phyloP scores from a whole-genome alignment of 2,329 filamentous ascomycete species.

The Lomentospora prolificans region DNA sequence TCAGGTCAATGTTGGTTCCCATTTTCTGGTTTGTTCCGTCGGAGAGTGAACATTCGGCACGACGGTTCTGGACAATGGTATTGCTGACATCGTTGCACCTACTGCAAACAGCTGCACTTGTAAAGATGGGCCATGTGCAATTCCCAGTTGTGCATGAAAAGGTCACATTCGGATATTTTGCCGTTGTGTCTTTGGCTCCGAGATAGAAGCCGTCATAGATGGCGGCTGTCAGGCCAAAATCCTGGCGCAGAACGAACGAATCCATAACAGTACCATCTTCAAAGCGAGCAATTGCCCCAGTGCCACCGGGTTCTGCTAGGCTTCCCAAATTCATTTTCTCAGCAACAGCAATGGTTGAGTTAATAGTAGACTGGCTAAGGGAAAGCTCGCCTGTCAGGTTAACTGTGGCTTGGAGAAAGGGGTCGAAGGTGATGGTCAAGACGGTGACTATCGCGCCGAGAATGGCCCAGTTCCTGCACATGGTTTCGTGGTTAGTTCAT shows the following conservation, averaged over 20 bases:
- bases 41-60: neutral
- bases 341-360: neutral
- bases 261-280: neutral
- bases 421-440: neutral
- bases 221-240: constrained; percentile 1
- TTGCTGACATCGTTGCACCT: neutral
- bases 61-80: neutral
- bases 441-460: neutral
- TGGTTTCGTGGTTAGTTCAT: too few species aligned
- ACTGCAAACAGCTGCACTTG: neutral
- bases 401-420: constrained; percentile 1
- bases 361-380: neutral
- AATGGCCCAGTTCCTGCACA: constrained; percentile 1
- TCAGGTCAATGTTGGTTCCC: neutral
- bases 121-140: constrained; percentile 4
- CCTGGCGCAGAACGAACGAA: neutral
- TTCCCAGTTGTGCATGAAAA: constrained; percentile 1
- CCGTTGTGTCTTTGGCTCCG: neutral
- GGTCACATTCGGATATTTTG: neutral
- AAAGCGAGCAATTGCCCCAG: neutral
- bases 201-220: neutral
- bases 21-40: neutral
- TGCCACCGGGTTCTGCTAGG: neutral
- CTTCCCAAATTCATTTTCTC: neutral
- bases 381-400: neutral